Base-by-base conservation (phyloP, 129 eudicot species). In the Flaveria ramosissima region DNA sequence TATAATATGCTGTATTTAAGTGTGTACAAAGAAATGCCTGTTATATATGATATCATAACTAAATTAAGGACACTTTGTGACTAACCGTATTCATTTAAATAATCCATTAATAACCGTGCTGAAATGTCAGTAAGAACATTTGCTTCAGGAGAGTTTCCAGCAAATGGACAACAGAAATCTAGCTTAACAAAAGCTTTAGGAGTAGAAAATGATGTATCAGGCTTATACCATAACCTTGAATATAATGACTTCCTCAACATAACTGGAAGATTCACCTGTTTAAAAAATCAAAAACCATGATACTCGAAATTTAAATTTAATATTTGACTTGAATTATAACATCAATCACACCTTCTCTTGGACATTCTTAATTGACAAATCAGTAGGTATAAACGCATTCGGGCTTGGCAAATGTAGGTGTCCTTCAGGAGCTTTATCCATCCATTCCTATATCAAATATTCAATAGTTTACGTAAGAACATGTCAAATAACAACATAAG, bases 211-310 rank as follows among this genome's bases (percentile, higher is more conserved):
- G 83, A 64, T 16, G 90, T 85, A 78, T 94, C 97, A 68, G 97
- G 90, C 82, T 94, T 94, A 88, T 85, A 91, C 97, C 97, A 94
- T 81, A 94, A 72, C 84, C 93, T 91, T 83, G 99, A 94, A 80
- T 84, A 86, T 59, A 83, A 78, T 16, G 99, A 91, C 53, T 88
- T 94, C 86, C 96, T 83, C 88, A 91, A 79, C 65, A 91, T 75
- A 75, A 83, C 72, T 24, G 99, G 99, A 57, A 76, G 3, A 19
- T 77, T 76, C 24, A 71, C 87, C 97, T 94, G 92, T 63, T 76
- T 36, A 65, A 56, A 72, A 39, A 17, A n/a, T 71, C 30, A 56
- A 15, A 46, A 10, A 71, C 21, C 80, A 81, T 9, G 69, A 80
- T 70, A 46, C 23, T 71, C 9, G 62, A 15, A 42, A 23, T 16